Evolutionary conservation across 1,284 basidiomycete genomes (phyloP).

Genomic region (Coriolopsis trogii): DNA sequence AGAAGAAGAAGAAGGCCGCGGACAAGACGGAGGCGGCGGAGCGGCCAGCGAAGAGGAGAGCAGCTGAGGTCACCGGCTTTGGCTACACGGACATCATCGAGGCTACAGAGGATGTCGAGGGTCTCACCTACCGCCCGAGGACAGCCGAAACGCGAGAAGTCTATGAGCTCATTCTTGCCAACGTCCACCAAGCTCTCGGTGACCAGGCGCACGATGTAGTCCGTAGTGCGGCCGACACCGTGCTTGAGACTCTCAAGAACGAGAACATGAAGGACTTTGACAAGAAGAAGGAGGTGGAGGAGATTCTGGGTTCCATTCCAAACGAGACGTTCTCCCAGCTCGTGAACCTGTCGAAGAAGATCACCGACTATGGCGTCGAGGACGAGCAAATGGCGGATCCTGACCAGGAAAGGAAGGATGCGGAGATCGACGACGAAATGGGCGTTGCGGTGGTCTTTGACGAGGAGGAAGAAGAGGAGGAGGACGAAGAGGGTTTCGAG

Average conservation of each 20-base stretch:
- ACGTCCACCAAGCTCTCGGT: constrained; percentile 84
- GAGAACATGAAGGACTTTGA: constrained; percentile 95
- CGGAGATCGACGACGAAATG: constrained; percentile 89
- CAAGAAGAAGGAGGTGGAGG: constrained; percentile 95
- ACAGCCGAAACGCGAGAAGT: constrained; percentile 95
- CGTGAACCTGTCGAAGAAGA: constrained; percentile 89
- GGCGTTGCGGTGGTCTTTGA: constrained; percentile 97
- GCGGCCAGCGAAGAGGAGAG: constrained; percentile 54
- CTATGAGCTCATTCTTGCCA: constrained; percentile 90
- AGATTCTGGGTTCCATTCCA: constrained; percentile 71
- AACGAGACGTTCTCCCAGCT: constrained; percentile 88
- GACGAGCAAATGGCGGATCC: constrained; percentile 78
- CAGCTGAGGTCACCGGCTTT: constrained; percentile 59
- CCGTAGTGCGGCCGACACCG: constrained; percentile 90
- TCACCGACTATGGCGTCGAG: constrained; percentile 93
- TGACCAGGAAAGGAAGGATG: constrained; percentile 77
- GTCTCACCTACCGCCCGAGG: constrained; percentile 88
- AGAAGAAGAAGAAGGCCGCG: constrained; percentile 88
- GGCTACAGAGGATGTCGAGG: constrained; percentile 92
- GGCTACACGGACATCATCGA: constrained; percentile 90
- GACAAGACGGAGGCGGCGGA: constrained; percentile 60
- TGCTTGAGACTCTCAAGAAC: constrained; percentile 90
- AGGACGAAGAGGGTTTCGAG: constrained; percentile 86
- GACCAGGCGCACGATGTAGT: constrained; percentile 97
- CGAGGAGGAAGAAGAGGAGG: constrained; percentile 91